A percentile compares a stretch with the other conserved stretches of the same genome.
These are phyloP conservation scores for Calocera viscosa DNA, from an alignment of 768 basidiomycete genomes.

Conservation along the genomic window DNA sequence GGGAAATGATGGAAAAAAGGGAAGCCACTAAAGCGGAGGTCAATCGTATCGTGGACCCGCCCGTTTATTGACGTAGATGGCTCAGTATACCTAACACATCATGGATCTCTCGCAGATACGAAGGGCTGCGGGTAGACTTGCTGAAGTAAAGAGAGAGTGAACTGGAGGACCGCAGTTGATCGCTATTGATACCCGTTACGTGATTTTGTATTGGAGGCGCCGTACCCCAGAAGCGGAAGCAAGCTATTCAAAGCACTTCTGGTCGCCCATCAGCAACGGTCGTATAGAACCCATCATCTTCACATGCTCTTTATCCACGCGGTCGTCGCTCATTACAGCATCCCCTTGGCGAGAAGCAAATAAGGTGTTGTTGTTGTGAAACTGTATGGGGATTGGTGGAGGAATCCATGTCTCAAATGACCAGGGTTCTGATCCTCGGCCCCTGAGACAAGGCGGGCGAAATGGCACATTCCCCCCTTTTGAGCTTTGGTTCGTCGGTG, in stretches of 20 bases:
- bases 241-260: slow-evolving; percentile 3
- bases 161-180: no score
- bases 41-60: neutral
- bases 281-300: neutral
- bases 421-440: slow-evolving; percentile 1
- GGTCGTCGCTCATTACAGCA: neutral
- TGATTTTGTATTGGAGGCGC: slow-evolving; percentile 6
- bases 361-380: neutral
- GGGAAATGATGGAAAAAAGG: neutral
- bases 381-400: neutral
- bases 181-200: neutral
- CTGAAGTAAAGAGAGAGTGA: no score
- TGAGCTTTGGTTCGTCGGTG: neutral
- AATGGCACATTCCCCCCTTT: neutral
- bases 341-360: neutral
- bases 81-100: neutral
- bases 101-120: no score
- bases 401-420: neutral
- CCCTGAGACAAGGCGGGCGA: neutral
- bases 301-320: neutral
- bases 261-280: neutral
- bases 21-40: neutral
- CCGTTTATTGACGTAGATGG: neutral
- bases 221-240: slow-evolving; percentile 9
- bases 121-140: no score